These are phyloP conservation scores for Plectranthus barbatus DNA, from an alignment of 257 asterid species.

Conservation along the genomic window DNA sequence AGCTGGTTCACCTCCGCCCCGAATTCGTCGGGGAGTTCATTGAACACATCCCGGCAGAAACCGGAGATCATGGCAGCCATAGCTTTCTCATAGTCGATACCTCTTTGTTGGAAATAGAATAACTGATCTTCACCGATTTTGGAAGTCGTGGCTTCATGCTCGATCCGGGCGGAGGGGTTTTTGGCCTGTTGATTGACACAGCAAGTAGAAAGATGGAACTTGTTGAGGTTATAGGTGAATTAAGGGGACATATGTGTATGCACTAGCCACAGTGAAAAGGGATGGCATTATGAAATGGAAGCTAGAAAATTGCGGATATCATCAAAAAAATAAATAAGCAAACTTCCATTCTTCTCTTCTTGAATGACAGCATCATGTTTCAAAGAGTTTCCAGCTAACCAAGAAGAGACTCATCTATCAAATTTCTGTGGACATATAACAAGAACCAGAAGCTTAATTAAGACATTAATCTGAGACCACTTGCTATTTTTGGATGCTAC, in stretches of 20 bases:
- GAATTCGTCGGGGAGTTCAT: conserved; percentile 84
- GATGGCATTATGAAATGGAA: not conserved
- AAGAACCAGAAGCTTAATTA: not conserved
- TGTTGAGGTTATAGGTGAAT: not conserved
- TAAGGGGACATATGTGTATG: not conserved
- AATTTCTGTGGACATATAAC: not conserved
- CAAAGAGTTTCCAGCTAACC: not conserved
- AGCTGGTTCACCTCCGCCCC: conserved; percentile 95
- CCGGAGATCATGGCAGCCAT: conserved; percentile 99
- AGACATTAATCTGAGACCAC: too few relatives aligned
- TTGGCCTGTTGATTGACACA: conserved; percentile 38
- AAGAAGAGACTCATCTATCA: not conserved
- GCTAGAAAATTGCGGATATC: too few relatives aligned
- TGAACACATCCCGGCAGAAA: conserved; percentile 83
- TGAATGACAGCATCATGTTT: not conserved
- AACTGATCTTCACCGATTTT: conserved; percentile 92
- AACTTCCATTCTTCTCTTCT: not conserved
- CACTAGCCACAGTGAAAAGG: not conserved
- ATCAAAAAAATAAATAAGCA: not conserved
- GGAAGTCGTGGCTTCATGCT: conserved; percentile 91
- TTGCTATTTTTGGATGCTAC: not conserved
- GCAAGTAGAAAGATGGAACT: too few relatives aligned
- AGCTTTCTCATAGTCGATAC: conserved; percentile 86
- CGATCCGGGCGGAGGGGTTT: conserved; percentile 61
- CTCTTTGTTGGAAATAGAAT: conserved; percentile 93